phyloP scores from a whole-genome alignment of 1,284 basidiomycete species.

The Puccinia novopanici region DNA sequence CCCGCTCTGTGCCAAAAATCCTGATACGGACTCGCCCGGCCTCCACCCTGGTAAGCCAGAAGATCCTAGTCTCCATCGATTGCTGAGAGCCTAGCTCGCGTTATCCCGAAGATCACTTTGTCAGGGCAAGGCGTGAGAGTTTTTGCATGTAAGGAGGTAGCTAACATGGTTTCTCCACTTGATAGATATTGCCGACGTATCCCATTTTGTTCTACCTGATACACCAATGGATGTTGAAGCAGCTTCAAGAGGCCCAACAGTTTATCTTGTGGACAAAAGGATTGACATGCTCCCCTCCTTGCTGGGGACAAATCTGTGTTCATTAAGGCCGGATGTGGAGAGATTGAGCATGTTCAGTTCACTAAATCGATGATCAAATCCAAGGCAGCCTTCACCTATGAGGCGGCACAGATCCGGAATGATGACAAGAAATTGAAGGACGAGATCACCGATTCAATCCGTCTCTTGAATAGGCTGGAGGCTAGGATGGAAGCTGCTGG shows the following conservation, averaged over 20 bases:
- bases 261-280: conserved; percentile 97
- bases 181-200: no score
- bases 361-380: conserved; percentile 95
- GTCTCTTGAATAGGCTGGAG: conserved; percentile 82
- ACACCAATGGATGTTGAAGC: no score
- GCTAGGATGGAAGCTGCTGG: conserved; percentile 89
- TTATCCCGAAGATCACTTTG: conserved; percentile 97
- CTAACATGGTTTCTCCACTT: no score
- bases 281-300: conserved; percentile 97
- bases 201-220: no score
- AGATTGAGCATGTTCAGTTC: conserved; percentile 86
- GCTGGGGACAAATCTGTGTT: conserved; percentile 94
- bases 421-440: no score
- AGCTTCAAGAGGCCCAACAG: conserved; percentile 90
- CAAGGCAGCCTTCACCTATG: no score
- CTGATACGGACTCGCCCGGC: conserved; percentile 92
- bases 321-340: conserved; percentile 88
- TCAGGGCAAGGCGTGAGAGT: conserved; percentile 92
- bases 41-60: conserved; percentile 82
- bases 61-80: no score
- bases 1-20: conserved; percentile 89
- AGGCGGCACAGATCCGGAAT: no score
- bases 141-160: no score
- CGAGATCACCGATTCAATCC: no score
- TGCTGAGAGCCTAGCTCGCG: conserved; percentile 81